A percentile compares a stretch with the other conserved stretches of the same genome.
Evolutionary conservation across 169 alveolate species (phyloP).

Genomic region (Plasmodium adleri): DNA sequence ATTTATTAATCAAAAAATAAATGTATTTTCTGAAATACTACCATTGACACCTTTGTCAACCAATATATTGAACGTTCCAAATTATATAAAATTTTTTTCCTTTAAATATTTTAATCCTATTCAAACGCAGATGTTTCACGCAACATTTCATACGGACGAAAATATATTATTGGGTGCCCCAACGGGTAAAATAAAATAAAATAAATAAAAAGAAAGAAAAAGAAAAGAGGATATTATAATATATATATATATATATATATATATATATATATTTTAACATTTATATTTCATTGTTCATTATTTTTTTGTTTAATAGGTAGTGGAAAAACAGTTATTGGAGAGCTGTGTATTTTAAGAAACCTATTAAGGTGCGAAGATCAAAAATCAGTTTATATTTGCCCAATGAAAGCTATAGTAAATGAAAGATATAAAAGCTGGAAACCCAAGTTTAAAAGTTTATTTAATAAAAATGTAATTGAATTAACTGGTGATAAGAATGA

Average conservation of each 20-base stretch:
- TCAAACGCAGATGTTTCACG: conserved; percentile 97
- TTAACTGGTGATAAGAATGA: conserved; percentile 98
- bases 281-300: no score
- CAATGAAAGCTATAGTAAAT: conserved; percentile 97
- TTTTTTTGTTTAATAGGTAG: conserved; percentile 80
- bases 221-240: not conserved
- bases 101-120: conserved; percentile 95
- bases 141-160: conserved; percentile 95
- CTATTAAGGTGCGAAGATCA: conserved; percentile 87
- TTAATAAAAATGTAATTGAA: conserved; percentile 94
- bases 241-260: conserved; percentile 19
- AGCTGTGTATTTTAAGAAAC: conserved; percentile 95
- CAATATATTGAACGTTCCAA: conserved; percentile 88
- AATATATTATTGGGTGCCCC: conserved; percentile 99
- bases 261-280: not conserved
- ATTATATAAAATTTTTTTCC: conserved; percentile 77
- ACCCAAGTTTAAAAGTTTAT: conserved; percentile 84
- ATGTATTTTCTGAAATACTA: conserved; percentile 45
- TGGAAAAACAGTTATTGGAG: conserved; percentile 98
- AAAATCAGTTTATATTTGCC: conserved; percentile 98
- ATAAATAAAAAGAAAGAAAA: not conserved
- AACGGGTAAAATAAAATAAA: conserved; percentile 90
- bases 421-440: conserved; percentile 93
- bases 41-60: conserved; percentile 75
- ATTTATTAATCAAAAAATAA: conserved; percentile 53